These are phyloP conservation scores for Suillus alpinus DNA, from an alignment of 768 basidiomycete genomes.

Conservation along the genomic window DNA sequence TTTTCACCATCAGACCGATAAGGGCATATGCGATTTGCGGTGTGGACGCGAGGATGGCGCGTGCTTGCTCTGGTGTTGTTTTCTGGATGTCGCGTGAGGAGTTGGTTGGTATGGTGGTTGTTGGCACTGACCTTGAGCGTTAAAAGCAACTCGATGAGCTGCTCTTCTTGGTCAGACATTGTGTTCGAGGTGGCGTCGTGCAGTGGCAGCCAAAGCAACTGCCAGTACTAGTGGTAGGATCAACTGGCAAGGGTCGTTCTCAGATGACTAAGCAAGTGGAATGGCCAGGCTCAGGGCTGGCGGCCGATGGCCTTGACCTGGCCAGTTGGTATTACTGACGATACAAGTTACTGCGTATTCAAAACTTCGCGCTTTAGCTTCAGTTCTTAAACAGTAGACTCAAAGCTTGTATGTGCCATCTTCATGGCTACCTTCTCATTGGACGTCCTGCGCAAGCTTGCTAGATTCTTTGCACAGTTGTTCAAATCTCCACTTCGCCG, in stretches of 20 bases:
- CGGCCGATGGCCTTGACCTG: too few species aligned
- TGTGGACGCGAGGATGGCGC: constrained; percentile 65
- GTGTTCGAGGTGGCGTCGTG: background rate
- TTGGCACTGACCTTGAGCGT: constrained; percentile 54
- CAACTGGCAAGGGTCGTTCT: too few species aligned
- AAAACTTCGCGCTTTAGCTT: background rate
- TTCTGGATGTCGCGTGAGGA: constrained; percentile 42
- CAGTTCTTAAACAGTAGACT: background rate
- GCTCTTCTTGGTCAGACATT: constrained; percentile 63
- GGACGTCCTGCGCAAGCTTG: background rate
- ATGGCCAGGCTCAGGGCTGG: too few species aligned
- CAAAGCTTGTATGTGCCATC: background rate
- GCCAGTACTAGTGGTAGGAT: too few species aligned
- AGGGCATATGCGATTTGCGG: constrained; percentile 77
- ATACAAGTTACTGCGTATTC: background rate
- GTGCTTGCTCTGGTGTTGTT: constrained; percentile 70
- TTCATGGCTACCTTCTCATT: background rate
- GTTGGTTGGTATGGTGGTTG: background rate
- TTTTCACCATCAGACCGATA: constrained; percentile 73
- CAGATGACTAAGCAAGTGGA: too few species aligned
- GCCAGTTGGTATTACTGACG: too few species aligned
- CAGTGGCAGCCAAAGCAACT: background rate
- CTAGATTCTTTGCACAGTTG: background rate
- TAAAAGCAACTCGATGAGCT: constrained; percentile 71
- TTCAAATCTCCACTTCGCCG: background rate